These are phyloP conservation scores for Pleurozium schreberi DNA, from an alignment of 225 moss, liverwort and hornwort genomes.

Conservation along the genomic window DNA sequence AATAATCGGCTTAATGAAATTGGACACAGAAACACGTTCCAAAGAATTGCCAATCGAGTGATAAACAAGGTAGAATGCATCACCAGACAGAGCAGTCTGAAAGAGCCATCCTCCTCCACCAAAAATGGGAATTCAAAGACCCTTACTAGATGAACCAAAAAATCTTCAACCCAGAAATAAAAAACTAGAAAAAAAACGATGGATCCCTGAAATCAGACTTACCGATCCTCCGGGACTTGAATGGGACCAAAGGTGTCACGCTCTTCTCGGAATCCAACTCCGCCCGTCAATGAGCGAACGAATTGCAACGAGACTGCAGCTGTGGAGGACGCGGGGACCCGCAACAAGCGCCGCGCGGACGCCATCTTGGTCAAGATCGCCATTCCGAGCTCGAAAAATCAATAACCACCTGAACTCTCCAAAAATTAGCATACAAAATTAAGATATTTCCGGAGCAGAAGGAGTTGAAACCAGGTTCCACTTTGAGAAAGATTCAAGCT, in stretches of 20 bases:
- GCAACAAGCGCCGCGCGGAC: constrained; percentile 26
- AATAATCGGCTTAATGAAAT: not conserved
- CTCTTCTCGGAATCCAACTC: constrained; percentile 38
- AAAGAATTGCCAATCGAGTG: not conserved
- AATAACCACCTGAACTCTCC: not conserved
- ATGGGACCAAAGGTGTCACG: constrained; percentile 47
- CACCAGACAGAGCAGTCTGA: not conserved
- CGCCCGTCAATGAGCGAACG: constrained; percentile 20
- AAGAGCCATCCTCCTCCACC: not conserved
- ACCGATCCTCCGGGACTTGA: constrained; percentile 42
- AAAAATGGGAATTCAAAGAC: not conserved
- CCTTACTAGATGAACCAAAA: not conserved
- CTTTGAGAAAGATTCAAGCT: not conserved
- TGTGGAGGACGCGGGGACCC: not conserved
- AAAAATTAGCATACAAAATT: not conserved
- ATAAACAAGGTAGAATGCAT: not conserved
- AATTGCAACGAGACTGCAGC: constrained; percentile 12
- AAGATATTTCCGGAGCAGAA: not conserved
- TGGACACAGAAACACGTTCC: not conserved
- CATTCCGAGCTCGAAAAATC: not conserved
- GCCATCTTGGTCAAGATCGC: constrained; percentile 32
- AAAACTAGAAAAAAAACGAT: not conserved
- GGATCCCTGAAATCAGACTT: not conserved
- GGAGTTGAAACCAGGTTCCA: not conserved
- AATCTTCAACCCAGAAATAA: not conserved